These are phyloP conservation scores for Chaetomium sp. DNA, from an alignment of 2,329 filamentous ascomycete genomes.

Conservation along the genomic window DNA sequence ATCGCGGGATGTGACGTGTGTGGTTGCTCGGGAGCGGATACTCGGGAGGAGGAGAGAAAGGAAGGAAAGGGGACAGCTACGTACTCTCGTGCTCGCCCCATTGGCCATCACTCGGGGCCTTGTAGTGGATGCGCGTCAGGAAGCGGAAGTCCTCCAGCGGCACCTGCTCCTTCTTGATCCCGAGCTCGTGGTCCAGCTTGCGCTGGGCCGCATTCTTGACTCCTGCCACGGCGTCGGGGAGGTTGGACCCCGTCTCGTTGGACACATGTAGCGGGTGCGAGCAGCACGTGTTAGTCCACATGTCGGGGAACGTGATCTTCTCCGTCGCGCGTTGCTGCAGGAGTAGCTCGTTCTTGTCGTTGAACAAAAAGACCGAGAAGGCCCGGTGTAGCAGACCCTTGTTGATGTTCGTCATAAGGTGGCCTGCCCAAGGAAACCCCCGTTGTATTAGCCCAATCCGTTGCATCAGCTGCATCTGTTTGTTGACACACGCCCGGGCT, in stretches of 20 bases:
- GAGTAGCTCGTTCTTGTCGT: constrained; percentile 84
- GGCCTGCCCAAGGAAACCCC: constrained; percentile 50
- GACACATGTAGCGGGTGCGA: constrained; percentile 91
- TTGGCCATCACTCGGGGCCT: constrained; percentile 91
- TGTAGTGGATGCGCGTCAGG: constrained; percentile 95
- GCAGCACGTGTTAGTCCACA: constrained; percentile 99
- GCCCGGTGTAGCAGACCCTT: constrained; percentile 92
- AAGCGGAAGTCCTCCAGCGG: constrained; percentile 89
- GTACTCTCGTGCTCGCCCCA: constrained; percentile 98
- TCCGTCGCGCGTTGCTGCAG: constrained; percentile 91
- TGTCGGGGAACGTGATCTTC: constrained; percentile 98
- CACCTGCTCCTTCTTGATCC: constrained; percentile 83
- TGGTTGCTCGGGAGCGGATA: not conserved
- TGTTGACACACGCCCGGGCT: too few species aligned
- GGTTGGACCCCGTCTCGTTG: constrained; percentile 77
- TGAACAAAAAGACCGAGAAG: constrained; percentile 97
- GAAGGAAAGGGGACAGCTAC: constrained; percentile 25
- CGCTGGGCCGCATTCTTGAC: constrained; percentile 88
- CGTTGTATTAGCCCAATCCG: too few species aligned
- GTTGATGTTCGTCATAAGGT: constrained; percentile 98
- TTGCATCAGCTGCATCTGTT: too few species aligned
- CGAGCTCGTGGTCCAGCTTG: constrained; percentile 91
- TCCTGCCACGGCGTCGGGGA: constrained; percentile 73
- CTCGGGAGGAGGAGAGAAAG: too few species aligned
- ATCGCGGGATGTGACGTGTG: not conserved